phyloP scores from a whole-genome alignment of 1,284 basidiomycete species.

The Ustilago esculenta region DNA sequence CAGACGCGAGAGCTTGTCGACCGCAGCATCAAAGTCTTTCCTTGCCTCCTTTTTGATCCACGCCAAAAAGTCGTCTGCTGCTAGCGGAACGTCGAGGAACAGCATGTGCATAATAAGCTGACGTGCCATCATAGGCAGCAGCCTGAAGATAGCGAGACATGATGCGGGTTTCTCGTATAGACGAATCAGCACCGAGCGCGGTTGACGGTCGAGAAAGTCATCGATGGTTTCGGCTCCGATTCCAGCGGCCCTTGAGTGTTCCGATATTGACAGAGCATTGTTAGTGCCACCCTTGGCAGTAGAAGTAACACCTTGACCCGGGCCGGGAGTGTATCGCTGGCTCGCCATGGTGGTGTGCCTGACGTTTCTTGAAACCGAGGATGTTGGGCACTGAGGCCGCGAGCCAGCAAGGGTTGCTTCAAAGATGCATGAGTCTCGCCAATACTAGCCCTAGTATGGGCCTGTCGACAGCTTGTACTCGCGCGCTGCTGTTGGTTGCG shows the following conservation, averaged over 20 bases:
- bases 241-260: slow-evolving; percentile 39
- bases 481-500: no score
- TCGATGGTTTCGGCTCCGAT: slow-evolving; percentile 67
- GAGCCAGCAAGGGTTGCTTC: neutral
- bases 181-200: slow-evolving; percentile 81
- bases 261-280: slow-evolving; percentile 29
- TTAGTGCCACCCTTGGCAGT: slow-evolving; percentile 25
- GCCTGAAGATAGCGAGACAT: slow-evolving; percentile 90
- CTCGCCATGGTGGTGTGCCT: slow-evolving; percentile 12
- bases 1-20: slow-evolving; percentile 43
- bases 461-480: no score
- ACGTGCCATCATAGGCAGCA: slow-evolving; percentile 84
- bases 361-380: no score
- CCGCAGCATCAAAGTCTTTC: slow-evolving; percentile 56
- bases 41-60: slow-evolving; percentile 79
- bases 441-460: no score
- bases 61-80: slow-evolving; percentile 77
- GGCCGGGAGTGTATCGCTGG: slow-evolving; percentile 30
- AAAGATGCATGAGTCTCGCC: slow-evolving; percentile 4
- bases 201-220: slow-evolving; percentile 84
- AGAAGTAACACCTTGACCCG: slow-evolving; percentile 34
- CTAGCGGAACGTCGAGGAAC: slow-evolving; percentile 85
- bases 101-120: slow-evolving; percentile 91
- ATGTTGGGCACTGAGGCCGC: neutral
- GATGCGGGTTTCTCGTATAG: slow-evolving; percentile 89